Evolutionary conservation across 1,284 basidiomycete species (phyloP), one percentile per base, ranked within the genome.

Genomic region (Apiotrichum domesticum): DNA sequence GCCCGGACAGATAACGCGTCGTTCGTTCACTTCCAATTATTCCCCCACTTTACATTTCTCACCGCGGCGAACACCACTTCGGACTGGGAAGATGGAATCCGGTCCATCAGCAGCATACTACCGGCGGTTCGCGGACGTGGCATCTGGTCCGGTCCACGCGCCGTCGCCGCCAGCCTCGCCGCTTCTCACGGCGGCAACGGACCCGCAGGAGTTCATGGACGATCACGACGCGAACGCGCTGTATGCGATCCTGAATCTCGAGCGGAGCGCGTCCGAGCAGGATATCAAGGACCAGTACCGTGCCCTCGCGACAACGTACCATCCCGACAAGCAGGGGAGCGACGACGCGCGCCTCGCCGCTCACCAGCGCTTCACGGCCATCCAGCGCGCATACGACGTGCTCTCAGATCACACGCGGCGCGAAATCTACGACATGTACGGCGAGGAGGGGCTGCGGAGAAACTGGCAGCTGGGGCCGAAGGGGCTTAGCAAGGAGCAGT

Each of bases 251-350:
- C 68, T 77, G 14, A 77, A 77, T 54, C 52, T 77, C 11, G 59
- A 68, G 10, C 61, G 63, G 35, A 62, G 64, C 29, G 74, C 75
- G 3, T 63, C 66, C 8, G 55, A 64, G 7, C 59, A 65, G 6
- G 69, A 72, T 49, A 74, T 77, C 46, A 56, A 69, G 43, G 73
- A 74, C 42, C 50, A 67, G 10, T 77, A 77, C 56, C 65, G 75
- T 34, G 55, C 66, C 8, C 59, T 77, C 0, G 75, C 73, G 44
- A 69, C 79, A 0, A 70, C 76, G 1, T 77, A 79, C 46, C 81
- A 82, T 59, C 81, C 81, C 1, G 81, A 82, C 67, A 78, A 80
- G 56, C 81, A 82, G 57, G 70, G 73, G 64, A 53, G 76, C 69
- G 58, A 76, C 59, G 59, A 43, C 51, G 57, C 62, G 11, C 64